phyloP scores from a whole-genome alignment of 495 filamentous ascomycete genomes.

The Astrothelium macrocarpum region DNA sequence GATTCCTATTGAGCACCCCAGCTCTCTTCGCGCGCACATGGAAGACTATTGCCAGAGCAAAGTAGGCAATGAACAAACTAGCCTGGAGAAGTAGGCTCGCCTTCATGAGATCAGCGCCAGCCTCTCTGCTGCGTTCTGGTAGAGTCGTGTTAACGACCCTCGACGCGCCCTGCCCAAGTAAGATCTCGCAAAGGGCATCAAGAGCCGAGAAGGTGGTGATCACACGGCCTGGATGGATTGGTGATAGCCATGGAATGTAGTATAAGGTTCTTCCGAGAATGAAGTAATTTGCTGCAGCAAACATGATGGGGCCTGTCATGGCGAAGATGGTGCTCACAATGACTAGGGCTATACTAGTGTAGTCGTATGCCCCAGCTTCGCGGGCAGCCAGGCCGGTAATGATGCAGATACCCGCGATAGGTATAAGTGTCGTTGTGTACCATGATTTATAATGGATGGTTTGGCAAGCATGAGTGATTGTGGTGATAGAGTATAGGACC shows the following conservation, averaged over 20 bases:
- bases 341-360: conserved; percentile 15
- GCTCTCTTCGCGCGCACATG: conserved; percentile 47
- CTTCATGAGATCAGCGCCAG: conserved; percentile 53
- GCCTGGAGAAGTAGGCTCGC: conserved; percentile 59
- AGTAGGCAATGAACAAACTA: conserved; percentile 51
- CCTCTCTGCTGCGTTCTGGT: conserved; percentile 36
- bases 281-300: conserved; percentile 66
- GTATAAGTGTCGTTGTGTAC: conserved; percentile 23
- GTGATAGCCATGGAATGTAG: conserved; percentile 68
- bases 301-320: conserved; percentile 42
- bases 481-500: conserved; percentile 52
- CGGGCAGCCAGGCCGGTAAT: conserved; percentile 21
- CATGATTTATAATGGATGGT: conserved; percentile 35
- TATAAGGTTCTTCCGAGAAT: conserved; percentile 67
- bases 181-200: conserved; percentile 50
- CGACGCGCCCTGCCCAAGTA: conserved; percentile 61
- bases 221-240: conserved; percentile 68
- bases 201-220: conserved; percentile 64
- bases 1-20: conserved; percentile 44
- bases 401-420: conserved; percentile 23
- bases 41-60: conserved; percentile 48
- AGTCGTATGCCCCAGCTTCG: conserved; percentile 21
- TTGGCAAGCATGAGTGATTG: conserved; percentile 50
- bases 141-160: conserved; percentile 43
- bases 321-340: conserved; percentile 20